A percentile compares a stretch with the other conserved stretches of the same genome.
These are phyloP conservation scores for Vitis hybrid DNA, from an alignment of 177 flowering plant genomes.

Conservation along the genomic window DNA sequence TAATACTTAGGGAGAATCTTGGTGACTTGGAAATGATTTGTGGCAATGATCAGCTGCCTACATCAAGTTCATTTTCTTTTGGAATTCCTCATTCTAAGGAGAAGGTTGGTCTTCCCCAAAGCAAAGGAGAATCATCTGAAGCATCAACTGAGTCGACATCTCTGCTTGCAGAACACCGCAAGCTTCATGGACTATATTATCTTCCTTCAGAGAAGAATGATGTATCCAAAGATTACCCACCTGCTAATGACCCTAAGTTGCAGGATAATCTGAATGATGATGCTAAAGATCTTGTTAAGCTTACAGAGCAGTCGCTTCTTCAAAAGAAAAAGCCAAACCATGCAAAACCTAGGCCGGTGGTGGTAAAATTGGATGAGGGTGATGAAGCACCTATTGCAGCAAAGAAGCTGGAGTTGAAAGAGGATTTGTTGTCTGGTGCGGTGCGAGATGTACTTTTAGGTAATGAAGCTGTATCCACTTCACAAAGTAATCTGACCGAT, in stretches of 20 bases:
- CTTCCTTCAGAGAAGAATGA: slow-evolving; percentile 67
- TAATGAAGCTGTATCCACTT: slow-evolving; percentile 30
- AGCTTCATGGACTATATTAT: slow-evolving; percentile 87
- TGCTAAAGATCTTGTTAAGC: slow-evolving; percentile 62
- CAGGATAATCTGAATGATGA: slow-evolving; percentile 32
- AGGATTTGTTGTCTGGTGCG: slow-evolving; percentile 64
- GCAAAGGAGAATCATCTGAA: slow-evolving; percentile 48
- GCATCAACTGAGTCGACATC: slow-evolving; percentile 59
- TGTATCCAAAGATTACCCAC: slow-evolving; percentile 65
- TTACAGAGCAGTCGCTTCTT: slow-evolving; percentile 59
- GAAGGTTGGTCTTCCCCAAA: slow-evolving; percentile 25
- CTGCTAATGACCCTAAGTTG: slow-evolving; percentile 56
- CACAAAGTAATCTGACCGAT: slow-evolving; percentile 30
- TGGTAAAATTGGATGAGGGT: slow-evolving; percentile 79
- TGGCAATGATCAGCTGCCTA: slow-evolving; percentile 43
- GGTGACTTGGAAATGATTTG: slow-evolving; percentile 59
- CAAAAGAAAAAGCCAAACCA: slow-evolving; percentile 58
- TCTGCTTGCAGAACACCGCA: slow-evolving; percentile 79
- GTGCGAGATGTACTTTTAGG: slow-evolving; percentile 69
- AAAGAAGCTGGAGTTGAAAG: slow-evolving; percentile 33
- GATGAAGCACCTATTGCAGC: slow-evolving; percentile 31
- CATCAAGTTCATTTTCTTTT: slow-evolving; percentile 43
- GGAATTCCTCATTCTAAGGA: slow-evolving; percentile 30
- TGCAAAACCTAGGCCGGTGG: slow-evolving; percentile 81
- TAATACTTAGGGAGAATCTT: slow-evolving; percentile 66